These are phyloP conservation scores for Talaromyces sp. DNA, from an alignment of 2,329 filamentous ascomycete genomes.

Conservation along the genomic window DNA sequence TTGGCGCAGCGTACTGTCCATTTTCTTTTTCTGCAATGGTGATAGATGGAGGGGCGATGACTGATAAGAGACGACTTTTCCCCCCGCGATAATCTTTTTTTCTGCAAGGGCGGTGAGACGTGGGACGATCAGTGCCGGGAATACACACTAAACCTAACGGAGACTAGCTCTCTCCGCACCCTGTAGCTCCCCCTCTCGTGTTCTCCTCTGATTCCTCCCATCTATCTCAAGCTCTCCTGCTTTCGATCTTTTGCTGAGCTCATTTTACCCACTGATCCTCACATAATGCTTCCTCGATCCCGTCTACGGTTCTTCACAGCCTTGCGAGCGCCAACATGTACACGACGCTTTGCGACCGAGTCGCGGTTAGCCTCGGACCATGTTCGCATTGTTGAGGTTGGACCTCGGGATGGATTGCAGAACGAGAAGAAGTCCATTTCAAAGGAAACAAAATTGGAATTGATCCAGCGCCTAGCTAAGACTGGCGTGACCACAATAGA, in stretches of 20 bases:
- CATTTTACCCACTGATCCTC: not conserved
- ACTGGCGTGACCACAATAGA: slow-evolving; percentile 56
- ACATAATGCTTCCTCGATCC: slow-evolving; percentile 29
- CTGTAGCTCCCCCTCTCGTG: slow-evolving; percentile 12
- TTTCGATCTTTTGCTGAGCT: no score
- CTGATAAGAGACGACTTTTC: slow-evolving; percentile 4
- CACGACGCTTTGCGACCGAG: slow-evolving; percentile 42
- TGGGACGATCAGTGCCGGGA: slow-evolving; percentile 4
- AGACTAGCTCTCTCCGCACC: slow-evolving; percentile 35
- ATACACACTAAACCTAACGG: slow-evolving; percentile 17
- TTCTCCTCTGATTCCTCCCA: not conserved
- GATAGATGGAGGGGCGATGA: not conserved
- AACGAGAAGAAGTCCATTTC: slow-evolving; percentile 56
- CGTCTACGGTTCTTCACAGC: slow-evolving; percentile 33
- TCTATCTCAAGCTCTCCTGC: not conserved
- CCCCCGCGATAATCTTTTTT: slow-evolving; percentile 8
- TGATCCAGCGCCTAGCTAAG: slow-evolving; percentile 51
- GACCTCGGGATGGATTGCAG: slow-evolving; percentile 57
- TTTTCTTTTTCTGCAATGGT: not conserved
- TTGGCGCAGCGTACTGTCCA: slow-evolving; percentile 53
- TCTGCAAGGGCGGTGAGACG: slow-evolving; percentile 5
- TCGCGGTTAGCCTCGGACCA: slow-evolving; percentile 49
- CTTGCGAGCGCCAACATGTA: slow-evolving; percentile 23
- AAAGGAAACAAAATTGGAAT: slow-evolving; percentile 52
- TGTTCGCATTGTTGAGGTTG: slow-evolving; percentile 58